These are phyloP conservation scores for Thozetella sp. DNA, from an alignment of 495 filamentous ascomycete genomes.

Conservation along the genomic window DNA sequence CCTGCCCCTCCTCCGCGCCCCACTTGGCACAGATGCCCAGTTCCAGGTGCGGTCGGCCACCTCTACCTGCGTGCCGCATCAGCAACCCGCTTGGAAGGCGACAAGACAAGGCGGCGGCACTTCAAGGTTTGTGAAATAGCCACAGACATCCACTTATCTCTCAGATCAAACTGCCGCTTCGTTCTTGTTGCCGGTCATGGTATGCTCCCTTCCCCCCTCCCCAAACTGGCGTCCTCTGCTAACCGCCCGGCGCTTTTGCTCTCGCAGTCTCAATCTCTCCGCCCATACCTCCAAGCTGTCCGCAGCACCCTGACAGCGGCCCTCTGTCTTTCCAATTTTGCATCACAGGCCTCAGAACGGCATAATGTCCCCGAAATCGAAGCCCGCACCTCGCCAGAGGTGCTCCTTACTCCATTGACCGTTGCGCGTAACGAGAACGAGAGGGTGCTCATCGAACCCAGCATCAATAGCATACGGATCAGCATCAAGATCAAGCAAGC, in stretches of 20 bases:
- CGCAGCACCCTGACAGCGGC: constrained; percentile 92
- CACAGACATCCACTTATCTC: not conserved
- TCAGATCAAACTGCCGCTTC: too few species aligned
- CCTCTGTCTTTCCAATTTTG: constrained; percentile 95
- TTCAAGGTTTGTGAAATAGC: not conserved
- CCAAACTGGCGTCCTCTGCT: not conserved
- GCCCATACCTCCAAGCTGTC: constrained; percentile 96
- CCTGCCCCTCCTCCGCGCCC: not conserved
- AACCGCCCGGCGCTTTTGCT: not conserved
- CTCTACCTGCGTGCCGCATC: not conserved
- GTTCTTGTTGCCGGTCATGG: not conserved
- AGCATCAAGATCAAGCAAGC: constrained; percentile 99
- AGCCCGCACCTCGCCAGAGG: constrained; percentile 86
- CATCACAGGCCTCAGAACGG: constrained; percentile 91
- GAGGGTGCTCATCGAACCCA: constrained; percentile 89
- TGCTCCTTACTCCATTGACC: constrained; percentile 87
- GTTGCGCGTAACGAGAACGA: constrained; percentile 95
- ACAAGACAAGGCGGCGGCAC: not conserved
- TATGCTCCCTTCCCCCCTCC: not conserved
- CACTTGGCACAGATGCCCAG: not conserved
- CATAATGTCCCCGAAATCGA: constrained; percentile 99
- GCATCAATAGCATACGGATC: constrained; percentile 91
- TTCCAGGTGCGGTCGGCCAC: not conserved
- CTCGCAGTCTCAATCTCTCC: constrained; percentile 89
- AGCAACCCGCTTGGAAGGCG: not conserved